These are phyloP conservation scores for Phlyctochytrium arcticum DNA, from an alignment of 192 early-diverging fungal species.

Conservation along the genomic window DNA sequence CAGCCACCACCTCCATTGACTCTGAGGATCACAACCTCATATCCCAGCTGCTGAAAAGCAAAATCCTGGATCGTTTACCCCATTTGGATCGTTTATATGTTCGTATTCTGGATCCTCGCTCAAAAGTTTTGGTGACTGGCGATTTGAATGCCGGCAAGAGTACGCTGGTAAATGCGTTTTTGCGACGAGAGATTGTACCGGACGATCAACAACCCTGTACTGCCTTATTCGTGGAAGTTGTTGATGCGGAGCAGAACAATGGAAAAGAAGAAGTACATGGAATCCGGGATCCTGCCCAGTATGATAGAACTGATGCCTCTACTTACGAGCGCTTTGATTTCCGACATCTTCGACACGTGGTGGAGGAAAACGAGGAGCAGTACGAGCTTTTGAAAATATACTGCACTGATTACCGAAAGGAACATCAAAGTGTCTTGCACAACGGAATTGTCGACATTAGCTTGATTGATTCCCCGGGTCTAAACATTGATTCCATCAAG, in stretches of 20 bases:
- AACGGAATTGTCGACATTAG: slow-evolving; percentile 96
- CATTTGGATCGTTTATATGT: slow-evolving; percentile 78
- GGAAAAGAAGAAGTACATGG: slow-evolving; percentile 92
- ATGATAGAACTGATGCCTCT: slow-evolving; percentile 64
- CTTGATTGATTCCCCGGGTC: slow-evolving; percentile 96
- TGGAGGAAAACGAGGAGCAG: slow-evolving; percentile 74
- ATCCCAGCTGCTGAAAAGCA: slow-evolving; percentile 23
- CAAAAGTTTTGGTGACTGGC: slow-evolving; percentile 93
- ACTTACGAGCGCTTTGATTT: slow-evolving; percentile 71
- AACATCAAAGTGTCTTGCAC: slow-evolving; percentile 64
- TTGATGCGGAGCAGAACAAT: slow-evolving; percentile 86
- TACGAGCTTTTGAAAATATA: slow-evolving; percentile 95
- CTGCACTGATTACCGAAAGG: slow-evolving; percentile 56
- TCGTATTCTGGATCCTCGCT: slow-evolving; percentile 85
- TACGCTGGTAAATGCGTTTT: slow-evolving; percentile 94
- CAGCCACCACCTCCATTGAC: not conserved
- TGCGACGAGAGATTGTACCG: slow-evolving; percentile 86
- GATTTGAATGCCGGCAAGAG: slow-evolving; percentile 98
- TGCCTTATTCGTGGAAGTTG: slow-evolving; percentile 91
- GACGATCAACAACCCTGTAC: slow-evolving; percentile 98
- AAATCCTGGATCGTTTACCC: slow-evolving; percentile 13
- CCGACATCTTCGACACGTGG: slow-evolving; percentile 72
- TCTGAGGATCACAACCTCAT: slow-evolving; percentile 7
- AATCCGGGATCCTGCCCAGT: slow-evolving; percentile 62
- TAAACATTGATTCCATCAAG: slow-evolving; percentile 97